Base-by-base conservation (phyloP, 257 asterid species). In the Apocynum venetum region DNA sequence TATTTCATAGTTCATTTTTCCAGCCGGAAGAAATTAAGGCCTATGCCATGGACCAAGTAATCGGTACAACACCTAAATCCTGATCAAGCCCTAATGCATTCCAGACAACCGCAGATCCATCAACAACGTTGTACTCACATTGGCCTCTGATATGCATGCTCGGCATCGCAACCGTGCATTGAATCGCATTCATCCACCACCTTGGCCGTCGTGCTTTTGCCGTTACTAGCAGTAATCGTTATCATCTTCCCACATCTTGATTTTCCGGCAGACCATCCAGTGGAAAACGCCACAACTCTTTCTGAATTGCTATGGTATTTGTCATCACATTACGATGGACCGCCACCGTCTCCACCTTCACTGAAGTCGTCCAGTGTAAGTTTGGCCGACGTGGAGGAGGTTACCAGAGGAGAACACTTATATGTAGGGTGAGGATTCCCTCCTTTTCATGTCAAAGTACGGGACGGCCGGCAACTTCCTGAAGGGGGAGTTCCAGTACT, bases 101-200 rank as follows among this genome's bases (percentile, higher is more conserved):
- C 89, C 88, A 84, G 72, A 84, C 83, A 8, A 83, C 83, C 12
- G 67, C 78, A 6, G 88, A 86, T 15, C 82, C 89, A 82, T 84
- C 89, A 52, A 86, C 86, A 0, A 86, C 78, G 65, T 84, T 82
- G 43, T 84, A 77, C 1, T 35, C 65, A 13, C 89, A 86, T 25
- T 44, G 89, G 84, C 8, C 84, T 83, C 71, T 75, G 87, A 46
- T 64, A 75, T 0, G 76, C 86, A 73, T 89, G 90, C 59, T 84
- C 88, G 9, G n/a, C 11, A 19, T 87, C 88, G 55, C 92, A 89
- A 1, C 90, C 92, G 38, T 36, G 41, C 76, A 67, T 82, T 2
- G 87, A 83, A 25, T 88, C 90, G 64, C 94, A 88, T 80, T 89
- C 92, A 44, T 88, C 94, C 60, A 88, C 94, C 35, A 89, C 91